A percentile compares a stretch with the other conserved stretches of the same genome.
phyloP scores from a whole-genome alignment of 495 filamentous ascomycete genomes.

The Hypoxylon rickii region DNA sequence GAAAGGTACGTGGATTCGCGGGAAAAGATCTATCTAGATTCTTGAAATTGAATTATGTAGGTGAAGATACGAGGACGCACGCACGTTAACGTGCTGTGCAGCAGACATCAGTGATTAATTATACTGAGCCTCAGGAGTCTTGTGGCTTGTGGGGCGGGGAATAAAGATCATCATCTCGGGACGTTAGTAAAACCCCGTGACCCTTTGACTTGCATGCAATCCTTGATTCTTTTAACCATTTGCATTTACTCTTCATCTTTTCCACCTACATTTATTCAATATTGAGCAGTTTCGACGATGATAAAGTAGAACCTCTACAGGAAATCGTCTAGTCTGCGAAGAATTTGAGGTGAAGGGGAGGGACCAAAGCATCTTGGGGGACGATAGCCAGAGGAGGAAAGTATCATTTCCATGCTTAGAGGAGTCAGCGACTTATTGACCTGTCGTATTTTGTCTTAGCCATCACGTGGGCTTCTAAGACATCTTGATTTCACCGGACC shows the following conservation, averaged over 20 bases:
- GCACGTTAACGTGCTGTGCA: no score
- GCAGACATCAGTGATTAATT: no score
- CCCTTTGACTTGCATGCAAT: background rate
- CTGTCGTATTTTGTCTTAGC: slow-evolving; percentile 12
- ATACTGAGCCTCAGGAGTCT: no score
- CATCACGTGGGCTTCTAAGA: slow-evolving; percentile 34
- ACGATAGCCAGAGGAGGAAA: background rate
- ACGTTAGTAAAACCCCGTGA: background rate
- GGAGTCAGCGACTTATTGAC: slow-evolving; percentile 10
- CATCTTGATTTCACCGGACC: slow-evolving; percentile 10
- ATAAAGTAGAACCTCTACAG: no score
- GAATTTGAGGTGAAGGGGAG: background rate
- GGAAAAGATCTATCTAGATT: no score
- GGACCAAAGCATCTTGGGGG: background rate
- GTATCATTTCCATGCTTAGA: slow-evolving; percentile 8
- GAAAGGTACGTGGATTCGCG: no score
- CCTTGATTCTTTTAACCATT: background rate
- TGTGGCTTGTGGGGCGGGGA: no score
- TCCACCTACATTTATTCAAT: background rate
- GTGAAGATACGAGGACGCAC: no score
- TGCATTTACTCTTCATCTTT: background rate
- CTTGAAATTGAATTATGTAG: no score
- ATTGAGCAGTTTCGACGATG: background rate
- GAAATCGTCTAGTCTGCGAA: no score
- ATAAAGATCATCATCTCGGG: background rate